Evolutionary conservation across 1,284 basidiomycete species (phyloP), one percentile per base, ranked within the genome.

Genomic region (Vanrija pseudolonga): DNA sequence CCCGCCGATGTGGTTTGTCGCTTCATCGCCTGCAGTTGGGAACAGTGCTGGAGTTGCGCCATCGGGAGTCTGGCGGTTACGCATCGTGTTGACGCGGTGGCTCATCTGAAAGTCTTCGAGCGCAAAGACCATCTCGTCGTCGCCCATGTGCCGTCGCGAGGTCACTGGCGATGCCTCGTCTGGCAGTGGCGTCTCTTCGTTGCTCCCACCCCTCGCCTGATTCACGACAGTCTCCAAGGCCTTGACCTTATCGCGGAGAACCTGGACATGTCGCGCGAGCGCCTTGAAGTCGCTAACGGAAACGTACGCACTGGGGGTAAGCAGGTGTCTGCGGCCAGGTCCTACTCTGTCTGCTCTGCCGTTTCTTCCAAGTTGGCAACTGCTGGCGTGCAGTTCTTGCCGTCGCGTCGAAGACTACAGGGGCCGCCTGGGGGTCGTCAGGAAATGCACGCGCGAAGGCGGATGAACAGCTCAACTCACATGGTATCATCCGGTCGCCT

Each of bases 111-210:
- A 56, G 45, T 61, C 60, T 22, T 61, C 60, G 12, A 61, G 54
- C 17, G 53, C 60, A 37, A 51, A 61, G 24, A 57, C 54, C 54
- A 58, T 57, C 47, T 61, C 60, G 49, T 61, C 60, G 28, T 61
- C 60, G 23, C 24, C 58, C 12, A 56, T 20, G 22, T 56, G 50
- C 32, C 55, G 43, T 6, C 58, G 51, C n/a, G 55, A 54, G 17
- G 47, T 46, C 36, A 56, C 43, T 4, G 45, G 26, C 20, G 26
- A 17, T 41, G n/a, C 20, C 19, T 43, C 41, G 12, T 36, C 24
- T 8, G 17, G 15, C 22, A 37, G 26, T 8, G 26, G 26, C 12
- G 38, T 20, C 12, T 19, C 39, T 36, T 23, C 45, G 11, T 2
- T 6, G 47, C 24, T 5, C 6, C 23, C 17, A 11, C 20, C n/a